phyloP scores from a whole-genome alignment of 148 eudicot species.

The Vaccinium macrocarpon region DNA sequence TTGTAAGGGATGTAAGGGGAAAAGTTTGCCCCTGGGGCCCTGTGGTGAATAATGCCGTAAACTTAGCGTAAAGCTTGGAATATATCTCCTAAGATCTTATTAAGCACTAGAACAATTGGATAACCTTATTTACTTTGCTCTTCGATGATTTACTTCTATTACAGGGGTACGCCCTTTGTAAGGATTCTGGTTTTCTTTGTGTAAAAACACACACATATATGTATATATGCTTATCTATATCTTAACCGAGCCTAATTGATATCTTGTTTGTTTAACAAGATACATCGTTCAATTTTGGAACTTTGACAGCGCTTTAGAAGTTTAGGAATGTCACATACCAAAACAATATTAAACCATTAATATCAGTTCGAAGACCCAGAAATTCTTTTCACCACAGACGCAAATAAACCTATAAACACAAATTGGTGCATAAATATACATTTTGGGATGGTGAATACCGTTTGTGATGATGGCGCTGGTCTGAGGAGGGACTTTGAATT shows the following conservation, averaged over 20 bases:
- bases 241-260: neutral
- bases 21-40: neutral
- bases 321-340: neutral
- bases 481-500: conserved; percentile 98
- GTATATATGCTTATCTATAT: neutral
- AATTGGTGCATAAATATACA: neutral
- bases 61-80: neutral
- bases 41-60: neutral
- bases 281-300: neutral
- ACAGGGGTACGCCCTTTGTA: neutral
- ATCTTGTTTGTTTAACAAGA: neutral
- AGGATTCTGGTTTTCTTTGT: neutral
- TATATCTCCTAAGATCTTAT: neutral
- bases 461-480: conserved; percentile 98
- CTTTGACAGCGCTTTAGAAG: neutral
- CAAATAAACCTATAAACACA: neutral
- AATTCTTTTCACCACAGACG: neutral
- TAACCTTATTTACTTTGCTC: neutral
- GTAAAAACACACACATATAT: neutral
- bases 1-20: neutral
- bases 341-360: neutral
- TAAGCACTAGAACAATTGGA: neutral
- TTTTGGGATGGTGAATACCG: conserved; percentile 27
- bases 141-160: neutral
- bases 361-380: neutral